Conservation (phyloP, 495 filamentous ascomycete species). For the Neurospora sp. region DNA sequence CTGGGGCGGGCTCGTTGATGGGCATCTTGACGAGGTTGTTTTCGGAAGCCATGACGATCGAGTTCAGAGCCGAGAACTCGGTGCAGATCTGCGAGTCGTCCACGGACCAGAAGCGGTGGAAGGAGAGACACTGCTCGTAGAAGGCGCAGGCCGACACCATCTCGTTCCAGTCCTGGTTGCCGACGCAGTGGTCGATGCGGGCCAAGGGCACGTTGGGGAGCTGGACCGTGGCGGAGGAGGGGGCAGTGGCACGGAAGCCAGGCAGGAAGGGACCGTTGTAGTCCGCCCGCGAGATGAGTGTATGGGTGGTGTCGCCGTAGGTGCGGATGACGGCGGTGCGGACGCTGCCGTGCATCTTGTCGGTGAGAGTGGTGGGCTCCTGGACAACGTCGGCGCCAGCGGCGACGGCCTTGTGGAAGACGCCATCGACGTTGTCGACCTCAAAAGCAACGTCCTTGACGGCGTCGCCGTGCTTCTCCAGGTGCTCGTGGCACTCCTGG, state of each 20-base stretch:
- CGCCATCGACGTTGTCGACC: conserved; percentile 70
- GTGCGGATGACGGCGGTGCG: conserved; percentile 67
- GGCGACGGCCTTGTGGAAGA: conserved; percentile 58
- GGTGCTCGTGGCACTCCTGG: conserved; percentile 61
- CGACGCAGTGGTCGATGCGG: conserved; percentile 85
- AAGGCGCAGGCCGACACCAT: conserved; percentile 80
- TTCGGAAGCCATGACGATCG: conserved; percentile 79
- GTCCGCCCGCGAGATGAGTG: conserved; percentile 55
- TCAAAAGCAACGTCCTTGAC: conserved; percentile 90
- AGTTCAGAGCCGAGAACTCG: conserved; percentile 76
- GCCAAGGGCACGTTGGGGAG: conserved; percentile 56
- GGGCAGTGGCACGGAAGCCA: conserved; percentile 51
- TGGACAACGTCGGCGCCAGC: conserved; percentile 59
- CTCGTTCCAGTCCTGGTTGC: conserved; percentile 84
- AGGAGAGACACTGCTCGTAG: conserved; percentile 81
- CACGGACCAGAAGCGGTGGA: conserved; percentile 92
- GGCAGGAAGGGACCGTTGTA: conserved; percentile 74
- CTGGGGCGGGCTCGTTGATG: conserved; percentile 88
- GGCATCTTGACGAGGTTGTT: conserved; percentile 81
- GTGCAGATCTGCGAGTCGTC: conserved; percentile 83
- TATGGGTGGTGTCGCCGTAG: conserved; percentile 89
- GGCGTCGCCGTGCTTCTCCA: conserved; percentile 75
- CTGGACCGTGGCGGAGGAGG: conserved; percentile 14
- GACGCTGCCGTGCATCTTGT: conserved; percentile 48
- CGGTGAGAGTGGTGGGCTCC: conserved; percentile 38